A percentile compares a stretch with the other conserved stretches of the same genome.
These are phyloP conservation scores for Ajuga chamaepitys DNA, from an alignment of 257 asterid genomes.

Conservation along the genomic window DNA sequence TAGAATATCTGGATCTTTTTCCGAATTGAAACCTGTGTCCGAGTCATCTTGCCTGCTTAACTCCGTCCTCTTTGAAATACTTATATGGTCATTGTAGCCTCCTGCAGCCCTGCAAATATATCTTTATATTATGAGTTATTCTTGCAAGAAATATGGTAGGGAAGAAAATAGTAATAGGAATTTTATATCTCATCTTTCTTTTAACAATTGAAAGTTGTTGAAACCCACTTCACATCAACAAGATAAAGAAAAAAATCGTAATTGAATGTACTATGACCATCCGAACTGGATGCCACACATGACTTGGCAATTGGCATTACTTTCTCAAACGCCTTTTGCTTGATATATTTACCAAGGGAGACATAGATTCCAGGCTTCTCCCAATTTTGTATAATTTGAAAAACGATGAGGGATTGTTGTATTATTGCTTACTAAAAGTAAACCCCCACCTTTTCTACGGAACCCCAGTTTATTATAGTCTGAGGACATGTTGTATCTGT, in stretches of 20 bases:
- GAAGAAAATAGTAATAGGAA: background rate
- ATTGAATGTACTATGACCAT: background rate
- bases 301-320: too few relatives aligned
- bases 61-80: background rate
- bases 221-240: background rate
- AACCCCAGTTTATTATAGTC: too few relatives aligned
- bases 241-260: background rate
- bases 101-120: background rate
- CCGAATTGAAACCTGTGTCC: background rate
- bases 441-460: too few relatives aligned
- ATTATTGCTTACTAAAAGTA: too few relatives aligned
- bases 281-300: background rate
- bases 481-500: too few relatives aligned
- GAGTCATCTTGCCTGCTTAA: background rate
- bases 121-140: background rate
- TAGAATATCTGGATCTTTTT: background rate
- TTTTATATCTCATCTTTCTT: background rate
- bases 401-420: too few relatives aligned
- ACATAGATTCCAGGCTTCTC: too few relatives aligned
- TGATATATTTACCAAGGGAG: too few relatives aligned
- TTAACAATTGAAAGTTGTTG: background rate
- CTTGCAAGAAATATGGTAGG: background rate
- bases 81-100: background rate
- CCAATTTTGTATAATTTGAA: too few relatives aligned
- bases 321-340: too few relatives aligned